Conservation (phyloP, 176 grass and related monocot genomes). For the Urochloa ruziziensis region DNA sequence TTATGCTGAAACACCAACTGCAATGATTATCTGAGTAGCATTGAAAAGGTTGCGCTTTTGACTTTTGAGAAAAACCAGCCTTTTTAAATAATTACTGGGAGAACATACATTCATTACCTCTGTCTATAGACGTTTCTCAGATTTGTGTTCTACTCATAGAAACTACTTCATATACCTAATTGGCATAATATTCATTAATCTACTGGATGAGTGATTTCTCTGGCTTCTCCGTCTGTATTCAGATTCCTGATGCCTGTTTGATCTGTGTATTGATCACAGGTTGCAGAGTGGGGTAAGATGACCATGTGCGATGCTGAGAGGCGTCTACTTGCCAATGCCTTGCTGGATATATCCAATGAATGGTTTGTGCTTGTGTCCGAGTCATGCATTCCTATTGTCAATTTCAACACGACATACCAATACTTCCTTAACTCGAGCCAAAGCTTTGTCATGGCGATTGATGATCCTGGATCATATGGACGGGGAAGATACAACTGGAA, state of each 20-base stretch:
- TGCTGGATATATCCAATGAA: constrained; percentile 87
- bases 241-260: constrained; percentile 12
- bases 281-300: constrained; percentile 89
- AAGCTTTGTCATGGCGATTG: constrained; percentile 69
- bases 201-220: background rate
- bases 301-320: constrained; percentile 97
- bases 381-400: constrained; percentile 78
- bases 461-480: constrained; percentile 89
- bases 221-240: background rate
- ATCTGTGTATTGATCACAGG: constrained; percentile 50
- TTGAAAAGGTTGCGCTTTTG: background rate
- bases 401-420: constrained; percentile 83
- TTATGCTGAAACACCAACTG: background rate
- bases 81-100: constrained; percentile 1
- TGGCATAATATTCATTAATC: background rate
- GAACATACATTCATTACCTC: background rate
- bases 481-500: constrained; percentile 71
- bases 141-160: background rate
- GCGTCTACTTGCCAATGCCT: constrained; percentile 77
- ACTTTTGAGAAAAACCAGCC: background rate
- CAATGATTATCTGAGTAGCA: background rate
- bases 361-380: constrained; percentile 91
- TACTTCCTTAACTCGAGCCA: constrained; percentile 67
- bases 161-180: background rate
- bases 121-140: background rate